These are phyloP conservation scores for Papiliotrema terrestris DNA, from an alignment of 1,284 basidiomycete species.

Conservation along the genomic window DNA sequence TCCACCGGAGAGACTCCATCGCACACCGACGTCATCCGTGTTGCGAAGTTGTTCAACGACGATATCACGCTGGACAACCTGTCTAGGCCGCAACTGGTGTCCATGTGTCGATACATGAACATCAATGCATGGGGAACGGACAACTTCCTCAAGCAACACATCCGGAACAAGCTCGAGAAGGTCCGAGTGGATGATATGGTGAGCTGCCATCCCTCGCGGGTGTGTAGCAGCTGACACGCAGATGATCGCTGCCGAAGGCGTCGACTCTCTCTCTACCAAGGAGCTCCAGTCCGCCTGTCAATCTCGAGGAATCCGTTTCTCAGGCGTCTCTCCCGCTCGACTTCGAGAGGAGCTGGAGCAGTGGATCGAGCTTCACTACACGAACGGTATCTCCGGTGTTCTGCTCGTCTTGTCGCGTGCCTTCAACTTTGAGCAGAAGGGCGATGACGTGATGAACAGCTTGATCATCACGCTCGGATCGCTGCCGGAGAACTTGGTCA, in stretches of 20 bases:
- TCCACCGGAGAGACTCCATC: conserved; percentile 93
- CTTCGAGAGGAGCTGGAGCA: conserved; percentile 83
- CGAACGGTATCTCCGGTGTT: conserved; percentile 82
- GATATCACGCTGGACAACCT: conserved; percentile 98
- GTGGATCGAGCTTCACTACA: conserved; percentile 92
- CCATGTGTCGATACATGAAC: conserved; percentile 96
- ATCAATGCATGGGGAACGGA: conserved; percentile 98
- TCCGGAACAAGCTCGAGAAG: conserved; percentile 77
- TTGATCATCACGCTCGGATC: conserved; percentile 88
- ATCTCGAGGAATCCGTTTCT: conserved; percentile 86
- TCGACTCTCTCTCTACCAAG: conserved; percentile 81
- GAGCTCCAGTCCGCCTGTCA: conserved; percentile 93
- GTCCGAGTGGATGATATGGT: conserved; percentile 84
- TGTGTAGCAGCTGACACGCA: conserved; percentile 36
- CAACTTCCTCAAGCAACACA: conserved; percentile 93
- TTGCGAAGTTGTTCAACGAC: conserved; percentile 95
- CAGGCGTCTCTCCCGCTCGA: conserved; percentile 74
- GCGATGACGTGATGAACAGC: conserved; percentile 76
- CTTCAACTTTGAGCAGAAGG: conserved; percentile 85
- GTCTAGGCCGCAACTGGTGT: conserved; percentile 92
- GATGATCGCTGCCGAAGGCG: conserved; percentile 82
- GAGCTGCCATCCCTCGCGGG: conserved; percentile 7
- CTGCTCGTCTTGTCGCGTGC: conserved; percentile 88
- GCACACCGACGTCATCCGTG: conserved; percentile 80
- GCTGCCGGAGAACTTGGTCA: conserved; percentile 87